Evolutionary conservation across 805 yeast species (phyloP).

Genomic region (Debaryomyces hansenii): DNA sequence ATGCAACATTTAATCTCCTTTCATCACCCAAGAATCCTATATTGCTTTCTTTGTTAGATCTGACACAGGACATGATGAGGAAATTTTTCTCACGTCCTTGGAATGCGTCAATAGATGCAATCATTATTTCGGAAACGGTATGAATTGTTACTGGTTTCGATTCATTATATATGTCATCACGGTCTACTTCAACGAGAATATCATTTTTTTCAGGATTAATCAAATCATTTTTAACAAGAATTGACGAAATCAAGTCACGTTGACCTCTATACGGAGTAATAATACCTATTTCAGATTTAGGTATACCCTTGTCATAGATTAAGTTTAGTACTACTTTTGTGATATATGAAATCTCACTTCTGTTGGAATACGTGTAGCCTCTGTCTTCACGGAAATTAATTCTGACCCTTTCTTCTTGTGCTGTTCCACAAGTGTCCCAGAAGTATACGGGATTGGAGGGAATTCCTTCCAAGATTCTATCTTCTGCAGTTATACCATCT

Average conservation of each 20-base stretch:
- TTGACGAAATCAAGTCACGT: slow-evolving; percentile 57
- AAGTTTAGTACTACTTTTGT: slow-evolving; percentile 49
- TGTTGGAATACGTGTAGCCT: slow-evolving; percentile 61
- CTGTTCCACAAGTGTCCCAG: slow-evolving; percentile 56
- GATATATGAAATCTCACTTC: slow-evolving; percentile 51
- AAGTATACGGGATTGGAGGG: slow-evolving; percentile 54
- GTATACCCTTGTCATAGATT: slow-evolving; percentile 53
- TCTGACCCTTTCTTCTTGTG: slow-evolving; percentile 49
- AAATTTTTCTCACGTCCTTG: slow-evolving; percentile 60
- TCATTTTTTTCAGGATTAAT: slow-evolving; percentile 55
- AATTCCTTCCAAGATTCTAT: slow-evolving; percentile 48
- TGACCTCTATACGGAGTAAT: slow-evolving; percentile 81
- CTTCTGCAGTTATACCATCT: slow-evolving; percentile 59
- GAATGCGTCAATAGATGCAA: slow-evolving; percentile 64
- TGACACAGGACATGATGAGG: slow-evolving; percentile 51
- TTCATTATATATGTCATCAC: slow-evolving; percentile 54
- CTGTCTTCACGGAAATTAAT: slow-evolving; percentile 46
- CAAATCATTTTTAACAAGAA: slow-evolving; percentile 48
- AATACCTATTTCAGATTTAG: slow-evolving; percentile 55
- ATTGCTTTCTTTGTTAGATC: slow-evolving; percentile 68
- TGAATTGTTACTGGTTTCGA: slow-evolving; percentile 51
- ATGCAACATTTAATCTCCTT: slow-evolving; percentile 83
- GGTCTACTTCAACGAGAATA: slow-evolving; percentile 54
- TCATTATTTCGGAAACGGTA: slow-evolving; percentile 44
- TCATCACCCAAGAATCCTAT: slow-evolving; percentile 87